These are phyloP conservation scores for Fusarium sp. DNA, from an alignment of 2,329 filamentous ascomycete species.

Conservation along the genomic window DNA sequence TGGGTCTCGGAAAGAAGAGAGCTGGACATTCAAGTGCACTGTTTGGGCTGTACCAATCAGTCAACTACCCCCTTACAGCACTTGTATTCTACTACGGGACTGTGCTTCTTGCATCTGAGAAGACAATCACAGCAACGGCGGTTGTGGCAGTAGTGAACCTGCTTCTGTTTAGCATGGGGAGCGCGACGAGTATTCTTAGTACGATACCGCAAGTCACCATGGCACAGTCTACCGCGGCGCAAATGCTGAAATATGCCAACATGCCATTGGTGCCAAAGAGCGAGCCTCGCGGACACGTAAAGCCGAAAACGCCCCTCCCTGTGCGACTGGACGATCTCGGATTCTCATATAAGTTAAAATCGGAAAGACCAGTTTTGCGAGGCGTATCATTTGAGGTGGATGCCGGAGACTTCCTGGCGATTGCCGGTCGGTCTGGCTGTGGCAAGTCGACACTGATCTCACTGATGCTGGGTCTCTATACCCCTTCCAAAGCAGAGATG, in stretches of 20 bases:
- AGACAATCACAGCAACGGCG: conserved; percentile 63
- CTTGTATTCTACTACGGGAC: conserved; percentile 88
- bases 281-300: conserved; percentile 64
- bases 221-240: conserved; percentile 77
- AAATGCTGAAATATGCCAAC: conserved; percentile 77
- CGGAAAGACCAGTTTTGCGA: conserved; percentile 67
- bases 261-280: conserved; percentile 69
- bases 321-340: conserved; percentile 67
- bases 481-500: conserved; percentile 48
- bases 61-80: conserved; percentile 78
- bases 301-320: conserved; percentile 53
- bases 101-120: conserved; percentile 67
- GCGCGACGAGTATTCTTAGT: conserved; percentile 75
- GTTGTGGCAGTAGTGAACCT: conserved; percentile 84
- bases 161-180: conserved; percentile 85
- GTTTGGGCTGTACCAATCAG: conserved; percentile 82
- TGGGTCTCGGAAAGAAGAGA: conserved; percentile 73
- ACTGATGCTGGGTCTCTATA: conserved; percentile 80
- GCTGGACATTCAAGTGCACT: conserved; percentile 77
- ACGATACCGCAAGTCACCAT: conserved; percentile 85
- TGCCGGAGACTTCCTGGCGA: conserved; percentile 75
- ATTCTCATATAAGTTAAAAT: conserved; percentile 78
- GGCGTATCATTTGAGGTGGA: conserved; percentile 75
- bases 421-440: conserved; percentile 88
- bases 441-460: conserved; percentile 89